Evolutionary conservation across 345 rosid genomes (phyloP).

Genomic region (Eucalyptus brandiana): DNA sequence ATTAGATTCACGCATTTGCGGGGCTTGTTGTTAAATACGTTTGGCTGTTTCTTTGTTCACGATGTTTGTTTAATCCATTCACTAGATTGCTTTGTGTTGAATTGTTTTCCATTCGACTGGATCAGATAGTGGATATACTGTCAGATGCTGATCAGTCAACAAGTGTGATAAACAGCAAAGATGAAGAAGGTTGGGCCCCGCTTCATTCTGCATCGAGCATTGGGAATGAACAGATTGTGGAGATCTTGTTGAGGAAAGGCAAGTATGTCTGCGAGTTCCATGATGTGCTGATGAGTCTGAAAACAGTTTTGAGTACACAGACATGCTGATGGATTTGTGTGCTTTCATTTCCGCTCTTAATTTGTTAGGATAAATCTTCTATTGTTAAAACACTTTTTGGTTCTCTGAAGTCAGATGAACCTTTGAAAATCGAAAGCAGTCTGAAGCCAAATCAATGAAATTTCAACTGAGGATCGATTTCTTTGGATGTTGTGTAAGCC

Average conservation of each 20-base stretch:
- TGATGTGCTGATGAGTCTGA: not conserved
- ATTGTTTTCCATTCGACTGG: not conserved
- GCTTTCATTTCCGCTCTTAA: not conserved
- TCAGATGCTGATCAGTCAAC: constrained; percentile 30
- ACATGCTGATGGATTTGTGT: not conserved
- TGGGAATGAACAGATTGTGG: constrained; percentile 50
- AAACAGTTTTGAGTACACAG: not conserved
- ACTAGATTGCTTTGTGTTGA: not conserved
- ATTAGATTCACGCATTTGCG: not conserved
- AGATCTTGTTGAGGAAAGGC: constrained; percentile 51
- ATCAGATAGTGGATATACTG: constrained; percentile 50
- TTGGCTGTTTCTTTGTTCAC: not conserved
- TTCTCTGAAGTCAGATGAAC: not conserved
- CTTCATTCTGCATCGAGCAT: constrained; percentile 80
- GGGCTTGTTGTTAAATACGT: not conserved
- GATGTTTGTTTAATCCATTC: not conserved
- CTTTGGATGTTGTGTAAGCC: not conserved
- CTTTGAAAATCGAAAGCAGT: not conserved
- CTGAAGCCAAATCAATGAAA: not conserved
- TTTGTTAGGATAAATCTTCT: not conserved
- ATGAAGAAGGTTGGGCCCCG: constrained; percentile 97
- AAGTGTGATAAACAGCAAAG: constrained; percentile 36
- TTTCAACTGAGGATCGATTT: not conserved
- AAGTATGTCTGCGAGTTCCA: not conserved
- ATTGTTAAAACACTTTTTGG: not conserved